These are phyloP conservation scores for Monosporozyma unispora DNA, from an alignment of 805 yeast genomes.

Conservation along the genomic window DNA sequence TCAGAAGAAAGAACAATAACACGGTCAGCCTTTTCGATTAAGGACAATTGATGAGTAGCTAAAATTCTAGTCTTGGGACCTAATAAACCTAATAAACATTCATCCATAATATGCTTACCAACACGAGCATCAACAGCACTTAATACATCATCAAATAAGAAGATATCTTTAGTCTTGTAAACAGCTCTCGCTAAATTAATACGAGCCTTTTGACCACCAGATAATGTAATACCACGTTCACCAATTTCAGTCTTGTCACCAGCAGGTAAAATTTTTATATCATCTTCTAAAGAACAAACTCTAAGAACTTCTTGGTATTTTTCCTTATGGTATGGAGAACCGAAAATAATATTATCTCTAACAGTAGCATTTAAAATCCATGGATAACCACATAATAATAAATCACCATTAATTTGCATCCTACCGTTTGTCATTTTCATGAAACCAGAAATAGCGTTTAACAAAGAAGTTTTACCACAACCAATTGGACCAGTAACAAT, in stretches of 20 bases:
- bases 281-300: slow-evolving; percentile 61
- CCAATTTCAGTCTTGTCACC: slow-evolving; percentile 79
- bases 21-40: slow-evolving; percentile 61
- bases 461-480: slow-evolving; percentile 68
- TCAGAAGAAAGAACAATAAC: slow-evolving; percentile 55
- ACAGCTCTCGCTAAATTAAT: slow-evolving; percentile 72
- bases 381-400: slow-evolving; percentile 53
- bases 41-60: slow-evolving; percentile 77
- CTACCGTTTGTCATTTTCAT: slow-evolving; percentile 51
- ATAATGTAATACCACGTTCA: slow-evolving; percentile 73
- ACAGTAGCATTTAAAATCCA: slow-evolving; percentile 83
- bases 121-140: slow-evolving; percentile 85
- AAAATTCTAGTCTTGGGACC: slow-evolving; percentile 55
- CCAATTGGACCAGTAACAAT: slow-evolving; percentile 61
- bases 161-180: slow-evolving; percentile 57
- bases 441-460: slow-evolving; percentile 62
- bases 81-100: slow-evolving; percentile 55
- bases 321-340: slow-evolving; percentile 41
- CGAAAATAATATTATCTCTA: slow-evolving; percentile 65
- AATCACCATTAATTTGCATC: slow-evolving; percentile 44
- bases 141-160: slow-evolving; percentile 67
- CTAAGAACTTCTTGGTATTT: slow-evolving; percentile 47
- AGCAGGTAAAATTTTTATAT: slow-evolving; percentile 56
- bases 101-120: slow-evolving; percentile 66
- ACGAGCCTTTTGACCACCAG: slow-evolving; percentile 89